A percentile compares a stretch with the other conserved stretches of the same genome.
These are phyloP conservation scores for Zymoseptoria brevis DNA, from an alignment of 2,329 filamentous ascomycete genomes.

Conservation along the genomic window DNA sequence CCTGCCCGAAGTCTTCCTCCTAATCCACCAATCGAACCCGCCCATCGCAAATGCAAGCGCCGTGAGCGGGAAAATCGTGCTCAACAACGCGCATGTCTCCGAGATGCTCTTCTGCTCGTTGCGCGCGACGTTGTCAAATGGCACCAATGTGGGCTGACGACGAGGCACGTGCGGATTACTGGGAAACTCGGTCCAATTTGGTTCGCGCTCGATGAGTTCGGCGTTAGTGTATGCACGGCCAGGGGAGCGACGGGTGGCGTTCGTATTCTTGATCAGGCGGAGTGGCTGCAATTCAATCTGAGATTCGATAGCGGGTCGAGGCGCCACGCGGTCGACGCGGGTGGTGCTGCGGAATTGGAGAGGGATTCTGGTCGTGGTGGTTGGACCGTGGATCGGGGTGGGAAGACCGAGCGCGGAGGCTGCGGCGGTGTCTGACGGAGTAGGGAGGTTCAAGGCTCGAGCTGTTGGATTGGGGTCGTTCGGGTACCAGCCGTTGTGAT, in stretches of 20 bases:
- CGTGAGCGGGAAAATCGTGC: slow-evolving; percentile 14
- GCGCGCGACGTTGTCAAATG: background rate
- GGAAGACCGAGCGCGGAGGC: background rate
- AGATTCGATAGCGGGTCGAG: background rate
- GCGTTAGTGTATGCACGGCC: background rate
- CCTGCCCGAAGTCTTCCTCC: slow-evolving; percentile 11
- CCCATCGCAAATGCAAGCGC: slow-evolving; percentile 19
- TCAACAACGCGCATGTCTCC: slow-evolving; percentile 5
- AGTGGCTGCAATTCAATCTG: slow-evolving; percentile 2
- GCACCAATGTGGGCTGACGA: background rate
- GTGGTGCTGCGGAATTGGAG: background rate
- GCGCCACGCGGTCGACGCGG: background rate
- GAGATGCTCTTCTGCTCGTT: slow-evolving; percentile 16
- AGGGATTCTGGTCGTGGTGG: background rate
- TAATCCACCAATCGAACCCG: slow-evolving; percentile 16
- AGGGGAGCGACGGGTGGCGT: background rate
- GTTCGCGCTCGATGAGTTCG: background rate
- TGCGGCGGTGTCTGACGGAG: background rate
- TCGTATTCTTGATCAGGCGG: slow-evolving; percentile 5
- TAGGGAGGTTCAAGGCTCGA: background rate
- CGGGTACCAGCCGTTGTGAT: background rate
- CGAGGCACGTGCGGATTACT: background rate
- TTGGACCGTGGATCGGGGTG: background rate
- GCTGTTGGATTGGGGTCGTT: background rate
- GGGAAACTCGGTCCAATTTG: background rate